Evolutionary conservation across 257 asterid genomes (phyloP), one percentile per base, ranked within the genome.

Genomic region (Leptodermis oblonga): DNA sequence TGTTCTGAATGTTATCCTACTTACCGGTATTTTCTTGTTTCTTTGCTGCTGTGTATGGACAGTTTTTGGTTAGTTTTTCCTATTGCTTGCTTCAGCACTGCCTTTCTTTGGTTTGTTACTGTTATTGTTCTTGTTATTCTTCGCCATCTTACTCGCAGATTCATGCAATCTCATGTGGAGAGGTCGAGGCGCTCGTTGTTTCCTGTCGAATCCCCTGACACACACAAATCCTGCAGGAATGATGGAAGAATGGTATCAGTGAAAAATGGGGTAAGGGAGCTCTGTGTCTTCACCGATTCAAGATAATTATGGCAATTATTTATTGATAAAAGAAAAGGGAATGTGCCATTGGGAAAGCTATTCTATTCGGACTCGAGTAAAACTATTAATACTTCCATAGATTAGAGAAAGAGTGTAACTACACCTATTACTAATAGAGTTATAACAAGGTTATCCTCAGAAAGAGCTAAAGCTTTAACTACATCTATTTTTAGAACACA

Each of bases 161-260:
- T 58, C 74, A 37, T 83, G 87, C 77, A 78, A 71, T 69, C 83
- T 73, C 23, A 42, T 70, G 61, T 67, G 48, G 67, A 83, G 80
- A 62, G 87, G 83, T 30, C 73, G 71, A 8, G 87, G 85, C 37
- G 80, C 55, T 73, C 83, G 43, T 18, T 53, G 46, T 67, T 52
- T 36, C n/a, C 55, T 69, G 56, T 80, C 85, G 67, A 80, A 77
- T 36, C 85, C 87, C 78, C 85, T 76, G 2, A 82, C 87, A 51
- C 87, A 82, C 67, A 82, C 79, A 73, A 74, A 77, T 74, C 87
- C 87, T 82, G 84, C 74, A 74, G 41, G n/a, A 75, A 65, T 53
- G 62, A 46, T 7, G 10, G 25, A 41, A 41, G 34, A 59, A 69
- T 71, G 73, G 42, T 60, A 68, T 73, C 48, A 70, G 39, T 18